phyloP scores from a whole-genome alignment of 2,329 filamentous ascomycete species.

The Phaeophleospora eucalypticola region DNA sequence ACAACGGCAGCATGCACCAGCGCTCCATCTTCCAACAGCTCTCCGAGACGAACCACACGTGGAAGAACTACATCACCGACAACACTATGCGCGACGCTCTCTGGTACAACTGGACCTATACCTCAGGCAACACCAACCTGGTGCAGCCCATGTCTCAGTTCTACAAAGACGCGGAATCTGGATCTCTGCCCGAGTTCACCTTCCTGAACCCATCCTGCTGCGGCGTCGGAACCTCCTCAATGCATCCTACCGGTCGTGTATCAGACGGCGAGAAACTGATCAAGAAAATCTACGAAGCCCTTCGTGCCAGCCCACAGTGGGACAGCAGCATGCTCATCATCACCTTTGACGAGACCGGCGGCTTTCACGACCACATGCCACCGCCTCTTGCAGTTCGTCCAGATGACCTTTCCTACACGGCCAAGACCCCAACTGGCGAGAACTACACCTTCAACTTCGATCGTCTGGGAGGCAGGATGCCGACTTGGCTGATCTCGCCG shows the following conservation, averaged over 20 bases:
- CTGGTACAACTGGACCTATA: constrained; percentile 39
- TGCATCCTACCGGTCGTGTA: constrained; percentile 40
- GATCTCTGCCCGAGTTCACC: constrained; percentile 25
- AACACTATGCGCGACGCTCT: constrained; percentile 33
- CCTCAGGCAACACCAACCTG: constrained; percentile 34
- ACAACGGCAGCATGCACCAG: constrained; percentile 35
- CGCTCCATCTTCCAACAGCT: constrained; percentile 38
- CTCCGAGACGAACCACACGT: constrained; percentile 34
- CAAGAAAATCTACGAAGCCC: constrained; percentile 41
- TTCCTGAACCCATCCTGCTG: constrained; percentile 31
- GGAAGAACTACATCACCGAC: constrained; percentile 42
- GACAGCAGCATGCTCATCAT: constrained; percentile 38
- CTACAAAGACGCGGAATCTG: constrained; percentile 23
- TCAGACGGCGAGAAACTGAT: constrained; percentile 38
- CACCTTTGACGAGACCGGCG: constrained; percentile 42
- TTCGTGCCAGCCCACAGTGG: constrained; percentile 40
- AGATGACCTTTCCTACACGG: constrained; percentile 34
- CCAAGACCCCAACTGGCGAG: constrained; percentile 29
- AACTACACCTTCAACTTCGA: constrained; percentile 38
- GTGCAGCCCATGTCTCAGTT: constrained; percentile 23
- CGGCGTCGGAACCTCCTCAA: constrained; percentile 29
- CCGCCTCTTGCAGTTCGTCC: constrained; percentile 36
- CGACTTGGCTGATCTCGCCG: constrained; percentile 37
- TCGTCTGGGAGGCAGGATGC: constrained; percentile 38
- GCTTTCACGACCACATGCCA: constrained; percentile 40